Base-by-base conservation (phyloP, 257 asterid genomes). In the Linderniella brevidens region DNA sequence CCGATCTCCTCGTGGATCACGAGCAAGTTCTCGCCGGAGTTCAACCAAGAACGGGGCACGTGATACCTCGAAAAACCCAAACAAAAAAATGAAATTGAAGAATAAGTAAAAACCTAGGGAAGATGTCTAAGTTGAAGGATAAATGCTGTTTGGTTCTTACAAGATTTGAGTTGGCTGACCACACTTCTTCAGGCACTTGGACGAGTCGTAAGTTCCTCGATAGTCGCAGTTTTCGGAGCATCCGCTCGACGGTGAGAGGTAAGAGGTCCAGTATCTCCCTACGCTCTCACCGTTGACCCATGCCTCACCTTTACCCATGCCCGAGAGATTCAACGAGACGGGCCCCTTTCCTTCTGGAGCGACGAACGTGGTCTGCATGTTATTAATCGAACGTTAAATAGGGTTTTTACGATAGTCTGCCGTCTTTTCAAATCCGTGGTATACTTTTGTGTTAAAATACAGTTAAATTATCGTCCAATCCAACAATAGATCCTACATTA, bases 281-380 rank as follows among this genome's bases (percentile, higher is more conserved):
- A 78, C 53, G 58, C 72, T 48, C 53, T 67, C 59, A 4, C 94
- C 87, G 19, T 82, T 82, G 13, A 82, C 74, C 92, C 94, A 82
- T 19, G 79, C 84, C 54, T 76, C 68, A 15, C 94, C 92, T 49
- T 82, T 82, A 35, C 92, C 92, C 94, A 82, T 78, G 58, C 81
- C 76, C 8, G 74, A 43, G 13, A 82, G 82, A 62, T 82, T 64
- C 54, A 82, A 14, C 0, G 82, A 76, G 6, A 76, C 58, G 0
- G 92, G 81, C 15, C 73, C 76, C 8, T 58, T 68, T 53, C 94
- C 92, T 14, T 57, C 60, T 5, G 92, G 94, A 54, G 87, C 70
- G 8, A 57, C 47, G 62, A 82, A 78, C 14, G 50, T 47, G 9
- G 76, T 58, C 94, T 82, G 77, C 32, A 25, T 25, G 32, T 25